phyloP scores from a whole-genome alignment of 371 early-diverging fungal species.

The Syncephalastrum monosporum region DNA sequence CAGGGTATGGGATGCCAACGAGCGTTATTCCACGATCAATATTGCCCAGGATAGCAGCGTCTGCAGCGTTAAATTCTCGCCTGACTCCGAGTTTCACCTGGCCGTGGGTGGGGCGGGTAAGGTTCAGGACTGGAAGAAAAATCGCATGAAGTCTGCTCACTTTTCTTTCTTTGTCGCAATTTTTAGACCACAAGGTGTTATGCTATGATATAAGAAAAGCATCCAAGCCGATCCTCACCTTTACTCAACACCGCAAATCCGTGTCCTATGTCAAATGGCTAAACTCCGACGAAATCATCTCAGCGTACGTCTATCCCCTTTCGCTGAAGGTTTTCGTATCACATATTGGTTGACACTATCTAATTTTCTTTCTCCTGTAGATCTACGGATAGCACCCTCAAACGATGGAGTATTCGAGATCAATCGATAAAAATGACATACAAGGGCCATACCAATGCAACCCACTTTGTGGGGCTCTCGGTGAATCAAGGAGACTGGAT shows the following conservation, averaged over 20 bases:
- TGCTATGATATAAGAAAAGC: conserved; percentile 85
- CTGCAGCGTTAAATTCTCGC: conserved; percentile 91
- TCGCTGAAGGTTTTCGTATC: background rate
- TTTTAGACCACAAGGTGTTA: conserved; percentile 79
- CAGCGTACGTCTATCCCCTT: conserved; percentile 52
- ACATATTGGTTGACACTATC: too few species aligned
- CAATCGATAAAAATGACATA: conserved; percentile 66
- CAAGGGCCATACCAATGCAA: conserved; percentile 86
- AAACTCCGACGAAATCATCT: conserved; percentile 68
- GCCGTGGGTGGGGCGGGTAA: conserved; percentile 88
- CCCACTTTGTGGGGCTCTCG: conserved; percentile 92
- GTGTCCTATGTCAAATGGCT: conserved; percentile 91
- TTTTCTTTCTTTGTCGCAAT: conserved; percentile 2
- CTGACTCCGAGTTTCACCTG: conserved; percentile 64
- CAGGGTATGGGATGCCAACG: conserved; percentile 86
- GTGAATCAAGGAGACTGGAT: conserved; percentile 74
- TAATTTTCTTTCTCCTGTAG: conserved; percentile 16
- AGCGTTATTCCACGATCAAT: conserved; percentile 66
- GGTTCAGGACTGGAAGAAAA: background rate
- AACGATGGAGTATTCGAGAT: conserved; percentile 71
- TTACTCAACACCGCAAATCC: conserved; percentile 86
- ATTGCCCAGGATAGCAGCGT: conserved; percentile 85
- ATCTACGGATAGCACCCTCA: conserved; percentile 89
- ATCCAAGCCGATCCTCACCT: conserved; percentile 61
- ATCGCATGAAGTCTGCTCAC: too few species aligned